These are phyloP conservation scores for Medicago ruthenica DNA, from an alignment of 306 rosid species.

Conservation along the genomic window DNA sequence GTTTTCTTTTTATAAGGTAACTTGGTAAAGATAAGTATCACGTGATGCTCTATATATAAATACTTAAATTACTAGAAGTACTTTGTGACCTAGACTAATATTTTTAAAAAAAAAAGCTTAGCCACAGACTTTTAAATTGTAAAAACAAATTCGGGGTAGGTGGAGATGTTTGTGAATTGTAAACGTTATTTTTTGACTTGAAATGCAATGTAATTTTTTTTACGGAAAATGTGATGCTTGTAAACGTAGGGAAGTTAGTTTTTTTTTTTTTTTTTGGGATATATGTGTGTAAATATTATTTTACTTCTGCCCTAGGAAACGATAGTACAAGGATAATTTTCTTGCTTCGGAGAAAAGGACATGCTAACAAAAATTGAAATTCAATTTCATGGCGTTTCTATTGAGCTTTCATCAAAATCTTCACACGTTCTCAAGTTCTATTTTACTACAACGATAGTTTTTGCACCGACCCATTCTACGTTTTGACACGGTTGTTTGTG, in stretches of 20 bases:
- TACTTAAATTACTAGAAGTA: neutral
- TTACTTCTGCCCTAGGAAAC: neutral
- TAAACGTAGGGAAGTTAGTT: too few relatives aligned
- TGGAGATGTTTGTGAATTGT: neutral
- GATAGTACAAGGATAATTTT: neutral
- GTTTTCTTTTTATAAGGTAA: too few relatives aligned
- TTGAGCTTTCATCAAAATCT: neutral
- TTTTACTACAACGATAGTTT: neutral
- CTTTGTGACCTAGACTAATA: neutral
- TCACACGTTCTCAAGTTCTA: neutral
- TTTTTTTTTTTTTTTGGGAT: too few relatives aligned
- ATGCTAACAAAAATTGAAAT: neutral
- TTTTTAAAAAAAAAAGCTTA: neutral
- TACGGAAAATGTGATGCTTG: neutral
- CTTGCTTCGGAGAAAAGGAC: neutral
- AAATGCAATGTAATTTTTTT: neutral
- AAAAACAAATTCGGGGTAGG: neutral
- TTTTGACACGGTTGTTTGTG: slow-evolving; percentile 40
- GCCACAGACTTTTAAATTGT: neutral
- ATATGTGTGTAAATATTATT: neutral
- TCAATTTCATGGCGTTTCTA: neutral
- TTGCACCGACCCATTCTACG: slow-evolving; percentile 16
- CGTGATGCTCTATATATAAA: neutral
- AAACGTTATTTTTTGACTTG: neutral
- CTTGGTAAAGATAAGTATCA: neutral